These are phyloP conservation scores for Glutinoglossum americanum DNA, from an alignment of 495 filamentous ascomycete genomes.

Conservation along the genomic window DNA sequence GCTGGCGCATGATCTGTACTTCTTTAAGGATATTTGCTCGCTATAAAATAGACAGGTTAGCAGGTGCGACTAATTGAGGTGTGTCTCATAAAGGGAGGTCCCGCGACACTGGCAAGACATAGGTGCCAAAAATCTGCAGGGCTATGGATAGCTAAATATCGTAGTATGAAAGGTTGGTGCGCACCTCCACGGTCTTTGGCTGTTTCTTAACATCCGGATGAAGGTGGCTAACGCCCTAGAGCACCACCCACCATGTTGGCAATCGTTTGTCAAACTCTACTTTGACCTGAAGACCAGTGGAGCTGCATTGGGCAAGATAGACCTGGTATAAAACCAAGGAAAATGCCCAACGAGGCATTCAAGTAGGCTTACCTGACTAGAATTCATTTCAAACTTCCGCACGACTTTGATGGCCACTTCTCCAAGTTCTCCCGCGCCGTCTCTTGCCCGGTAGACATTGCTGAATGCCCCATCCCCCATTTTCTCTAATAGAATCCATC, in stretches of 20 bases:
- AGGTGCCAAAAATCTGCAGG: too few relatives aligned
- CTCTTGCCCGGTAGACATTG: slow-evolving; percentile 83
- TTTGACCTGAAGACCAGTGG: background rate
- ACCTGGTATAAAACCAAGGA: slow-evolving; percentile 6
- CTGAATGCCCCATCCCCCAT: slow-evolving; percentile 99
- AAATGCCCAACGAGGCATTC: slow-evolving; percentile 9
- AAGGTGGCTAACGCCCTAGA: slow-evolving; percentile 63
- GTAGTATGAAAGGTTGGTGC: slow-evolving; percentile 19
- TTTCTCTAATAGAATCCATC: slow-evolving; percentile 82
- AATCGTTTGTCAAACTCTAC: slow-evolving; percentile 13
- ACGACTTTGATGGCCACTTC: slow-evolving; percentile 98
- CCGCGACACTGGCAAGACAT: too few relatives aligned
- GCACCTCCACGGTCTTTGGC: slow-evolving; percentile 93
- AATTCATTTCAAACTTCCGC: slow-evolving; percentile 96
- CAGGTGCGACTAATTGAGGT: background rate
- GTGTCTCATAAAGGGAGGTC: background rate
- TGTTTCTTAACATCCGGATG: slow-evolving; percentile 91
- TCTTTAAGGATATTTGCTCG: slow-evolving; percentile 94
- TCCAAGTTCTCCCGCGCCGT: slow-evolving; percentile 40
- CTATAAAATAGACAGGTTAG: slow-evolving; percentile 30
- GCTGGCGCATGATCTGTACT: slow-evolving; percentile 92
- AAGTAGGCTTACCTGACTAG: slow-evolving; percentile 62
- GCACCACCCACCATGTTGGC: slow-evolving; percentile 19
- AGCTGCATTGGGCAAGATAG: background rate
- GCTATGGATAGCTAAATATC: background rate